Evolutionary conservation across 768 basidiomycete species (phyloP).

Genomic region (Dendrothele bispora): DNA sequence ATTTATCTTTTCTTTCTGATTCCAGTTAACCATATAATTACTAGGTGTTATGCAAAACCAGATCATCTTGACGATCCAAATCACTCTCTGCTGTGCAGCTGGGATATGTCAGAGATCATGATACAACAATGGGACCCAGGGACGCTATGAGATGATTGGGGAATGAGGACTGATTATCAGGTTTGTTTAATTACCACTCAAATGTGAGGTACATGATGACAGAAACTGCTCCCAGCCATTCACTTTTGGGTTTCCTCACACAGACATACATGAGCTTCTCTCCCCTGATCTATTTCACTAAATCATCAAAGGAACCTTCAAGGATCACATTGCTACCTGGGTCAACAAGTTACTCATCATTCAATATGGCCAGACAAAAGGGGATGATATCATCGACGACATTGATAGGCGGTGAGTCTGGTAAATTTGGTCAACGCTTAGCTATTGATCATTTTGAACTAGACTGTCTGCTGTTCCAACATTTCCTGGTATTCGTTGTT

Average conservation of each 20-base stretch:
- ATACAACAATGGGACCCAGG: slow-evolving; percentile 10
- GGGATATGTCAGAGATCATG: slow-evolving; percentile 6
- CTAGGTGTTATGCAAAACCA: background rate
- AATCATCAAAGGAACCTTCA: no score
- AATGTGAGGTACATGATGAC: no score
- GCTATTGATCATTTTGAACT: no score
- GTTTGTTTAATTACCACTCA: slow-evolving; percentile 30
- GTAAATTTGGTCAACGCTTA: no score
- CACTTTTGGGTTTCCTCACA: no score
- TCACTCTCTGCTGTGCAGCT: slow-evolving; percentile 1
- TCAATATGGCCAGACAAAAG: slow-evolving; percentile 7
- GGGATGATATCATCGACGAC: slow-evolving; percentile 19
- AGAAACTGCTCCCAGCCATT: slow-evolving; percentile 18
- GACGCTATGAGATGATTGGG: no score
- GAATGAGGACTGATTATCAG: slow-evolving; percentile 26
- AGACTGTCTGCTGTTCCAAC: no score
- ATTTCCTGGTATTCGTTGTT: no score
- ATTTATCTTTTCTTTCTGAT: background rate
- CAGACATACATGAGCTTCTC: no score
- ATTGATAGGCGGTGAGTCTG: slow-evolving; percentile 24
- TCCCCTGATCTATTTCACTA: no score
- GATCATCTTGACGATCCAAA: slow-evolving; percentile 5
- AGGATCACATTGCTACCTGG: no score
- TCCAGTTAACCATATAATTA: background rate
- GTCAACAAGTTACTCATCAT: no score